Percentiles rank a stretch among this genome's conserved stretches.
Conservation (phyloP, 768 basidiomycete species). For the Dentipellis fragilis region DNA sequence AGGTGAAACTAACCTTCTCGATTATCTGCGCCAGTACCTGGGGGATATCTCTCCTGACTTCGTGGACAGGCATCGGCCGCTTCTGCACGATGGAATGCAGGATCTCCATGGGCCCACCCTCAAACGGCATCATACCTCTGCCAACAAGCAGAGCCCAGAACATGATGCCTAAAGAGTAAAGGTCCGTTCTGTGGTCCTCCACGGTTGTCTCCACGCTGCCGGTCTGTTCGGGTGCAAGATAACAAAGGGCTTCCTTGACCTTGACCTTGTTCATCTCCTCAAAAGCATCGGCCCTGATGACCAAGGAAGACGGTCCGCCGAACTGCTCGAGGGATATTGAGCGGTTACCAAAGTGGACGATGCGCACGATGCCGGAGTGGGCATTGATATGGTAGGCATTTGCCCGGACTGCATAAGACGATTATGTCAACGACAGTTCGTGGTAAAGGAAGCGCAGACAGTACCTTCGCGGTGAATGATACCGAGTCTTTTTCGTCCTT, state of each 20-base stretch:
- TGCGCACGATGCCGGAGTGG: constrained; percentile 56
- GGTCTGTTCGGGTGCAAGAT: constrained; percentile 69
- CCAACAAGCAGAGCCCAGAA: constrained; percentile 74
- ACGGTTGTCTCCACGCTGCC: constrained; percentile 62
- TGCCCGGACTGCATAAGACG: constrained; percentile 41
- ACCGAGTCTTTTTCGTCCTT: constrained; percentile 30
- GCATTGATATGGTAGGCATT: constrained; percentile 70
- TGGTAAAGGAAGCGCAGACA: background rate
- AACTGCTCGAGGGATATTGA: constrained; percentile 61
- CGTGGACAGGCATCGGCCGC: constrained; percentile 65
- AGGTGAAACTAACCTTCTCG: constrained; percentile 38
- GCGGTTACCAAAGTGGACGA: constrained; percentile 70
- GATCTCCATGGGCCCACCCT: constrained; percentile 42
- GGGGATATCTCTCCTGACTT: constrained; percentile 63
- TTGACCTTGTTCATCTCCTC: constrained; percentile 57
- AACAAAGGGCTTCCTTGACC: constrained; percentile 68
- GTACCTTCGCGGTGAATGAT: constrained; percentile 62
- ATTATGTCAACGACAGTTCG: background rate
- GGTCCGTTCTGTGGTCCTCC: constrained; percentile 65
- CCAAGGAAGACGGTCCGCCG: constrained; percentile 62
- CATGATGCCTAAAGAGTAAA: constrained; percentile 63
- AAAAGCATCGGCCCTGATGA: constrained; percentile 37
- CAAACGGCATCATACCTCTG: constrained; percentile 32
- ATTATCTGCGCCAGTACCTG: constrained; percentile 62
- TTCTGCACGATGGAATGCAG: constrained; percentile 65